A percentile compares a stretch with the other conserved stretches of the same genome.
These are phyloP conservation scores for Phytopythium ostracodes DNA, from an alignment of 352 stramenopile species.

Conservation along the genomic window DNA sequence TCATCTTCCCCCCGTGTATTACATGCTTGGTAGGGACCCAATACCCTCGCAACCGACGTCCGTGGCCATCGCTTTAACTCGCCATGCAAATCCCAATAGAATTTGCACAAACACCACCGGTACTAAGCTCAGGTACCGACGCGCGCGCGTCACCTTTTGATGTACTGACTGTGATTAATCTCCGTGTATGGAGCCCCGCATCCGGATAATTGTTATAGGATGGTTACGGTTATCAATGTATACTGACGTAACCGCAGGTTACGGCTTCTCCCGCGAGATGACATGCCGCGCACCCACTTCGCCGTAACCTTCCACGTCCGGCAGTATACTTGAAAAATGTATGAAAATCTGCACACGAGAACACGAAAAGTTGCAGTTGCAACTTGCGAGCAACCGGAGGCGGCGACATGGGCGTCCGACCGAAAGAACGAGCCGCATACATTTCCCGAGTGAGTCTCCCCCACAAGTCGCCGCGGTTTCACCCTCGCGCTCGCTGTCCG, in stretches of 20 bases:
- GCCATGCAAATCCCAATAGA: not conserved
- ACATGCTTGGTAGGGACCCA: constrained; percentile 3
- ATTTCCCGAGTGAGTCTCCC: not conserved
- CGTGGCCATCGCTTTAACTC: not conserved
- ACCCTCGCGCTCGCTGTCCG: not conserved
- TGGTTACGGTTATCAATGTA: too few species aligned
- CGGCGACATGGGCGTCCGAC: too few species aligned
- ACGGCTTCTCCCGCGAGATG: not conserved
- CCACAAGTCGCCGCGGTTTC: not conserved
- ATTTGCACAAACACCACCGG: not conserved
- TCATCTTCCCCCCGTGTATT: too few species aligned
- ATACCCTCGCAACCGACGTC: not conserved
- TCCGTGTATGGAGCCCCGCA: too few species aligned
- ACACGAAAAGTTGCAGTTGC: not conserved
- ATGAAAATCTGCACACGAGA: constrained; percentile 16
- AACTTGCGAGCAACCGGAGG: too few species aligned
- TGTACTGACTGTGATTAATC: too few species aligned
- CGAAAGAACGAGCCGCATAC: not conserved
- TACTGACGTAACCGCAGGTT: too few species aligned
- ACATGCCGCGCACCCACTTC: not conserved
- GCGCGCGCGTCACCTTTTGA: not conserved
- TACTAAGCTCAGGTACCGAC: not conserved
- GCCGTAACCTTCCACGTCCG: not conserved
- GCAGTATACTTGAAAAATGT: constrained; percentile 22
- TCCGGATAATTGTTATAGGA: too few species aligned